phyloP scores from a whole-genome alignment of 768 basidiomycete genomes.

The Phaeotremella skinneri region DNA sequence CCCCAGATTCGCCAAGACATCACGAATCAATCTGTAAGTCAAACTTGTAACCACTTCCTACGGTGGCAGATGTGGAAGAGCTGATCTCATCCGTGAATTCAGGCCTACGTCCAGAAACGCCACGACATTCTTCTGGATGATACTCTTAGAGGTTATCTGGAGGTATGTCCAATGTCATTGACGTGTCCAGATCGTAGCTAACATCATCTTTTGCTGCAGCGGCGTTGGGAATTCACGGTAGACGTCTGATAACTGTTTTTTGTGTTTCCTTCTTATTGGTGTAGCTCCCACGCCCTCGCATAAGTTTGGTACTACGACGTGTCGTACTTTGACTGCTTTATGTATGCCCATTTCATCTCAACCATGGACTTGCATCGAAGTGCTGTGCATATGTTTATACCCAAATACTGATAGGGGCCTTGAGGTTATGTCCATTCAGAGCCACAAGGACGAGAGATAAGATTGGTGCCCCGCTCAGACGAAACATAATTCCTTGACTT shows the following conservation, averaged over 20 bases:
- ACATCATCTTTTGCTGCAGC: conserved; percentile 12
- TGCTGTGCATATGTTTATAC: too few species aligned
- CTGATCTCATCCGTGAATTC: conserved; percentile 1
- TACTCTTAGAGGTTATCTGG: conserved; percentile 82
- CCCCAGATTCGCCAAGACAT: conserved; percentile 80
- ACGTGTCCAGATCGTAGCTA: neutral
- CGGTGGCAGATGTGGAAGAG: neutral
- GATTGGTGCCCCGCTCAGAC: neutral
- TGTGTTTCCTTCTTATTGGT: too few species aligned
- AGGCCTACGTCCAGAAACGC: conserved; percentile 89
- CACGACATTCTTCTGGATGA: conserved; percentile 94
- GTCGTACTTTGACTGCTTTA: too few species aligned
- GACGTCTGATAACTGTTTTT: conserved; percentile 25
- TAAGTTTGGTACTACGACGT: too few species aligned
- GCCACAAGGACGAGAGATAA: too few species aligned
- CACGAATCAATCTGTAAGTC: conserved; percentile 84
- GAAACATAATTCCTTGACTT: neutral
- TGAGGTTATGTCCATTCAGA: neutral
- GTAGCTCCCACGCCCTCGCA: too few species aligned
- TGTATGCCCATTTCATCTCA: too few species aligned
- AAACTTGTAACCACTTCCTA: conserved; percentile 12
- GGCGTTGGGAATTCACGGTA: conserved; percentile 41
- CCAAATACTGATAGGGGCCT: neutral
- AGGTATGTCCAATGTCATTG: conserved; percentile 53
- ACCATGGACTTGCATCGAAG: too few species aligned